These are phyloP conservation scores for Ulvella scutata DNA, from an alignment of 139 green algal genomes.

Conservation along the genomic window DNA sequence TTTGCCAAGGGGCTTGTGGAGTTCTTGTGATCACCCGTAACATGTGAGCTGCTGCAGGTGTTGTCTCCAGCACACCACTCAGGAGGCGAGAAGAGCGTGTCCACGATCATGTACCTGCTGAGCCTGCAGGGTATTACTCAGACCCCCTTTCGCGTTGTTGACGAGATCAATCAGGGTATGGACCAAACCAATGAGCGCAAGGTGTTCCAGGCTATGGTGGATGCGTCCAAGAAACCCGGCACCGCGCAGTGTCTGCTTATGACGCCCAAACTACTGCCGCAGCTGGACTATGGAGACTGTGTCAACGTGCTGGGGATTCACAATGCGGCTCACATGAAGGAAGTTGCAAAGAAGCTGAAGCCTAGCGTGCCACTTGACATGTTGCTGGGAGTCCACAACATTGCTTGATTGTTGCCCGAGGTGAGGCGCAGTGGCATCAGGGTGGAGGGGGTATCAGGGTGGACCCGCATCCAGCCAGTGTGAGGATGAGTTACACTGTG, in stretches of 20 bases:
- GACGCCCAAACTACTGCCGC: slow-evolving; percentile 92
- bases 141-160: slow-evolving; percentile 91
- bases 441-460: no score
- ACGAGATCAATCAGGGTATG: slow-evolving; percentile 99
- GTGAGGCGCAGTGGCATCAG: no score
- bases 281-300: slow-evolving; percentile 55
- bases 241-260: slow-evolving; percentile 89
- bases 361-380: slow-evolving; percentile 3
- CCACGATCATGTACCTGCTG: slow-evolving; percentile 97
- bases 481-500: no score
- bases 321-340: slow-evolving; percentile 39
- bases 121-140: slow-evolving; percentile 75
- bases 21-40: no score
- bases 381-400: not conserved
- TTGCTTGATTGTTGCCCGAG: no score
- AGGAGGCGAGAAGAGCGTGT: slow-evolving; percentile 86
- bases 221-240: slow-evolving; percentile 23
- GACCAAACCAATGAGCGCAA: slow-evolving; percentile 90
- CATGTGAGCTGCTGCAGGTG: slow-evolving; percentile 59
- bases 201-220: slow-evolving; percentile 75
- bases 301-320: slow-evolving; percentile 63
- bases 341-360: slow-evolving; percentile 1
- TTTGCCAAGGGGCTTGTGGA: no score
- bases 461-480: no score
- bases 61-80: slow-evolving; percentile 69